These are phyloP conservation scores for Circinella umbellata DNA, from an alignment of 371 early-diverging fungal genomes.

Conservation along the genomic window DNA sequence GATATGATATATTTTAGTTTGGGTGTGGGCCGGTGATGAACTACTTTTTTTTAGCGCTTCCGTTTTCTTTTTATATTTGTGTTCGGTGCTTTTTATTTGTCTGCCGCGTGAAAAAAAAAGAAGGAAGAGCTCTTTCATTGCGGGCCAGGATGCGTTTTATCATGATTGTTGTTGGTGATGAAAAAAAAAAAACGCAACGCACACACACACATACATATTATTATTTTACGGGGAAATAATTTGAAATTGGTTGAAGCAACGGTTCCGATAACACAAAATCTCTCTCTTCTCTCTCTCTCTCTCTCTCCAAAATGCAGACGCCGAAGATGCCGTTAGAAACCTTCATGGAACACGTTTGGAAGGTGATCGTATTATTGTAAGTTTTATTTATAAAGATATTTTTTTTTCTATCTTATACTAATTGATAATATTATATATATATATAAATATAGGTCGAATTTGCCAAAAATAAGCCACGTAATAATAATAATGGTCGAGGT, in stretches of 20 bases:
- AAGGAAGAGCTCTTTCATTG: background rate
- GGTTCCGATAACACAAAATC: constrained; percentile 7
- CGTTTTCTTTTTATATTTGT: background rate
- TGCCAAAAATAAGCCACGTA: constrained; percentile 19
- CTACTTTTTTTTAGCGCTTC: background rate
- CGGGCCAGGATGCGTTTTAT: no score
- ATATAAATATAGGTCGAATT: constrained; percentile 20
- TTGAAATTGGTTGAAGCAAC: background rate
- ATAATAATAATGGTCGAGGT: background rate
- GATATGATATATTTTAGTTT: background rate
- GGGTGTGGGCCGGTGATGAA: background rate
- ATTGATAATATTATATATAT: constrained; percentile 2
- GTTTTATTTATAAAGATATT: constrained; percentile 13
- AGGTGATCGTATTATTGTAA: constrained; percentile 40
- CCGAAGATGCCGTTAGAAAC: constrained; percentile 77
- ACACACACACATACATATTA: background rate
- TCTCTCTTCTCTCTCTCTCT: background rate
- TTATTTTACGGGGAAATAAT: background rate
- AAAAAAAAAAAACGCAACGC: background rate
- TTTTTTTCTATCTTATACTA: no score
- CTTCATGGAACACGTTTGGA: constrained; percentile 64
- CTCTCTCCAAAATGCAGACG: constrained; percentile 51
- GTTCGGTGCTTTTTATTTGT: background rate
- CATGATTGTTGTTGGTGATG: background rate
- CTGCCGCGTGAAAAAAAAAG: background rate